Base-by-base conservation (phyloP, 2,329 filamentous ascomycete species). In the Diaporthe vaccinii region DNA sequence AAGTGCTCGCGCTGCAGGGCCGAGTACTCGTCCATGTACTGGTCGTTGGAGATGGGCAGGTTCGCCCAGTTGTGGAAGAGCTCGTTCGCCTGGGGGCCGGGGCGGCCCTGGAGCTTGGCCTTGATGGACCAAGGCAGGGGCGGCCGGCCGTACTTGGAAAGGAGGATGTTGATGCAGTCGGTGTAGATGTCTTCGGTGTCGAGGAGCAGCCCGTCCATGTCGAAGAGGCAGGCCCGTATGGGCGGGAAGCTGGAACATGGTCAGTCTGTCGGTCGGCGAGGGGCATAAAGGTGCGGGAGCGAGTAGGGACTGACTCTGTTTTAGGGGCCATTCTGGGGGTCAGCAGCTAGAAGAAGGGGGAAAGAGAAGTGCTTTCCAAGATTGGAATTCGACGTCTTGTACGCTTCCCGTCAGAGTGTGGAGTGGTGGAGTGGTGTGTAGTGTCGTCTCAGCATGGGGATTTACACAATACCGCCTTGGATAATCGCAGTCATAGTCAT, bases 151-250 rank as follows among this genome's bases (percentile, higher is more conserved):
- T 97, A 95, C 81, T 93, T 92, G 74, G 89, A 87, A 53, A 99
- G 92, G 51, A 98, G 90, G 34, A 91, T 87, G 85, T 99, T 98
- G 76, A 95, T 93, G 84, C 94, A 93, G 36, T 90, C 83, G 0
- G 95, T 97, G 87, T 98, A 98, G 74, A 92, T 84, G 80, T 98
- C 97, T 87, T 98, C 97, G 46, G 94, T 95, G 85, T 98, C 93
- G 82, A 99, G 94, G 28, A 99, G 91, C 49, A 99, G 93, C 76
- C 97, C 97, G 84, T 99, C 97, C 96, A 98, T 98, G 87, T 99
- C 97, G 84, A 99, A 98, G 78, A 99, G 92, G 84, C 96, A 98
- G 79, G 96, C 97, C 79, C 95, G 91, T 75, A 98, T 89, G 62
- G 93, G 92, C 28, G 94, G 93, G 84, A 95, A 92, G 82, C 93